Base-by-base conservation (phyloP, 441 rosid genomes). In the Bocquillonia castaneifolia region DNA sequence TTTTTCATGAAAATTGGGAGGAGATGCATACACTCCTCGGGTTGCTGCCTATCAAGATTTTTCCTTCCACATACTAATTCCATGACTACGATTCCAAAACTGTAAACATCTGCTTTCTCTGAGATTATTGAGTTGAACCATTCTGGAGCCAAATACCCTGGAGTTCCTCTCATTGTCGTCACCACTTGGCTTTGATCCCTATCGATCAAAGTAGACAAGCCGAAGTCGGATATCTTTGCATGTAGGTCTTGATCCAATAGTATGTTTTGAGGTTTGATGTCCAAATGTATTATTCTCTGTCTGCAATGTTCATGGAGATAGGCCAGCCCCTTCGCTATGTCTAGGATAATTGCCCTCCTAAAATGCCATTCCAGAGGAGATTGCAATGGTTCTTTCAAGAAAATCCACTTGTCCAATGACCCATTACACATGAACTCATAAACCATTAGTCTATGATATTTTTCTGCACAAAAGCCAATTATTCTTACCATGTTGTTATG, bases 161-260 rank as follows among this genome's bases (percentile, higher is more conserved):
- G 47, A 12, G 69, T 73, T 67, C 77, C 77, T 68, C 77, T 67
- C 47, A 59, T 52, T 13, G 59, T 58, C 0, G 77, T 73, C 44
- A 44, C 34, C 22, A 55, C 50, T 9, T 56, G 71, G 51, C 68
- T 67, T 56, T 74, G 73, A 39, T 74, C 73, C 26, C 48, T 48
- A 3, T 68, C 73, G 36, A 68, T 55, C 60, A 63, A 40, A 44
- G 20, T 74, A 6, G 73, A 48, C 59, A 68, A 18, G 14, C 73
- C 77, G 14, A 74, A 74, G 37, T 63, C 77, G 0, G 73, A 68
- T 50, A 74, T 64, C 13, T 74, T 74, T 5, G 77, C 77, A 17
- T 51, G 55, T 1, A 68, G 51, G 10, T 39, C 3, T 10, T 3
- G 39, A 48, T 74, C 77, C 22, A 74, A 15, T 20, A 68, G 26